Evolutionary conservation across 2,329 filamentous ascomycete species (phyloP), one percentile per base, ranked within the genome.

Genomic region (Cercospora janseana): DNA sequence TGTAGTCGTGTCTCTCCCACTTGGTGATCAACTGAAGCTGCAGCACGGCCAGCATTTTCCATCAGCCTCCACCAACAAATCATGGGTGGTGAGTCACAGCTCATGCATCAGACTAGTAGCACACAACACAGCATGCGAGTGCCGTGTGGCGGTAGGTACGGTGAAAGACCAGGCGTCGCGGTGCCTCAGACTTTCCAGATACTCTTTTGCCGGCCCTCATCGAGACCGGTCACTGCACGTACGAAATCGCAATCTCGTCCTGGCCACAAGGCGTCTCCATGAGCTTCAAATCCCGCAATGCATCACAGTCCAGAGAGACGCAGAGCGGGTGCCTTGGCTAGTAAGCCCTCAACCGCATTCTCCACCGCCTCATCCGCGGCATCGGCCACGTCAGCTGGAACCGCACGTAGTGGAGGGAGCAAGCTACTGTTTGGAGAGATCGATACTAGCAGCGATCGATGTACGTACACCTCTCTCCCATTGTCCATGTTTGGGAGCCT

Each of bases 371-470:
- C 63, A 1, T 63, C 62, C 15, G 62, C 61, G 16, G 64, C 58
- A 31, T 67, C 65, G 12, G 62, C 64, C 49, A 67, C 63, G 52
- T 66, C 65, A 56, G 62, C 62, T 37, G 62, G 57, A n/a, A 66
- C 57, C 27, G 60, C 63, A 12, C 64, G 66, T 40, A 63, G 63
- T 61, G 64, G 63, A 63, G 74, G 66, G 20, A 65, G 66, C 56
- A 63, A 55, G 51, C 60, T 70, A 48, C 62, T 77, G 54, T 77
- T 77, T 66, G 75, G 75, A 54, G 75, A 77, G 58, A 75, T 77
- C 51, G 72, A 74, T 54, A 66, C 69, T 51, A 70, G 69, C 37
- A 71, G 71, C 55, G 65, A 67, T 42, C 52, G 62, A 63, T 67
- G 68, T 70, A 67, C 50, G 63, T 58, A 35, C 47, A 44, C 23